Percentiles rank a stretch among this genome's conserved stretches.
Conservation (phyloP, 176 grass and related monocot species). For the Poa pratensis region DNA sequence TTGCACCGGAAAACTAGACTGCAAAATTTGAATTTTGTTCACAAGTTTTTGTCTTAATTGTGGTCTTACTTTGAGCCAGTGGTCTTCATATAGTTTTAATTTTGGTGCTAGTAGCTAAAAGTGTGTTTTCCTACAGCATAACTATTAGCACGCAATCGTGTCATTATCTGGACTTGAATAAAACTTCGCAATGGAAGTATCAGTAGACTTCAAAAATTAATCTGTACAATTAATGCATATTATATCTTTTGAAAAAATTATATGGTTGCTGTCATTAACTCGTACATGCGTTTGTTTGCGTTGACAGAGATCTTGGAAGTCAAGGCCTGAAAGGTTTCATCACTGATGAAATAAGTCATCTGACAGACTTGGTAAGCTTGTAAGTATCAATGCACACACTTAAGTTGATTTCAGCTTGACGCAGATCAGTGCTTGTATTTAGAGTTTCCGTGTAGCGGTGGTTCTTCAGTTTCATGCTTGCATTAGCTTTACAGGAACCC, state of each 20-base stretch:
- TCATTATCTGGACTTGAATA: not conserved
- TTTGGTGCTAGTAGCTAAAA: too few relatives aligned
- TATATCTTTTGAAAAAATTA: not conserved
- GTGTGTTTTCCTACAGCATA: too few relatives aligned
- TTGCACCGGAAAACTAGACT: too few relatives aligned
- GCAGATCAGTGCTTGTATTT: not conserved
- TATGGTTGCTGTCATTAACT: not conserved
- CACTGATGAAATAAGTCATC: slow-evolving; percentile 80
- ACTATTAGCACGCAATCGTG: not conserved
- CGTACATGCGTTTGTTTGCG: not conserved
- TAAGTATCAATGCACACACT: slow-evolving; percentile 82
- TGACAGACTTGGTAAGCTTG: slow-evolving; percentile 97
- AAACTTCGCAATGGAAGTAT: not conserved
- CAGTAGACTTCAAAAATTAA: not conserved
- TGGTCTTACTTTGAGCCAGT: too few relatives aligned
- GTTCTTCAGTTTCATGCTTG: not conserved
- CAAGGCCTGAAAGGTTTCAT: slow-evolving; percentile 96
- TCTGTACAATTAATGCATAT: not conserved
- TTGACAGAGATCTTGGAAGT: slow-evolving; percentile 81
- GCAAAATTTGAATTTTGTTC: too few relatives aligned
- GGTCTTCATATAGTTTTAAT: too few relatives aligned
- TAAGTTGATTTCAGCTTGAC: slow-evolving; percentile 24
- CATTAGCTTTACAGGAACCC: not conserved
- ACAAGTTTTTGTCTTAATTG: too few relatives aligned
- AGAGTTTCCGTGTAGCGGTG: not conserved